Conservation (phyloP, 2,329 filamentous ascomycete genomes). For the Hymenoscyphus salicellus region DNA sequence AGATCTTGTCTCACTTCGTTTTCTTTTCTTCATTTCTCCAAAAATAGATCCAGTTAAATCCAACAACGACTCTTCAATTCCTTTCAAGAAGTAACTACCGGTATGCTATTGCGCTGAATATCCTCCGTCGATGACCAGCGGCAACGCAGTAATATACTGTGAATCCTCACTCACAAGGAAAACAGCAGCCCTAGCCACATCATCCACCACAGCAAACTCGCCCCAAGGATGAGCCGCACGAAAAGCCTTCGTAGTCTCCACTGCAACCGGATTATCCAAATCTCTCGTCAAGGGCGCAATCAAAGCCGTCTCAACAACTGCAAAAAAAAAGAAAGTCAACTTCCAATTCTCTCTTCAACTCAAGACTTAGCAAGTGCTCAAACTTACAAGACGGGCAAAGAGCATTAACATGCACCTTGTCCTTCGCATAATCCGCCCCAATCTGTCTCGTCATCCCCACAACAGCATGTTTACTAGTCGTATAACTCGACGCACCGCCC, state of each 20-base stretch:
- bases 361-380: background rate
- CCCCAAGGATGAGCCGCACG: slow-evolving; percentile 16
- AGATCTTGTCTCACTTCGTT: background rate
- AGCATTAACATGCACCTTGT: slow-evolving; percentile 15
- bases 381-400: slow-evolving; percentile 16
- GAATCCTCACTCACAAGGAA: slow-evolving; percentile 18
- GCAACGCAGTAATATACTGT: slow-evolving; percentile 10
- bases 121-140: slow-evolving; percentile 17
- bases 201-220: slow-evolving; percentile 10
- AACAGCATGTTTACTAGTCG: slow-evolving; percentile 18
- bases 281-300: background rate
- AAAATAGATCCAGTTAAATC: background rate
- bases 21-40: background rate
- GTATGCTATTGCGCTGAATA: slow-evolving; percentile 4
- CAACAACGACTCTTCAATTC: background rate
- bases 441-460: slow-evolving; percentile 20
- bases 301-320: slow-evolving; percentile 1
- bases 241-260: slow-evolving; percentile 6
- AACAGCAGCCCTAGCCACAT: slow-evolving; percentile 15
- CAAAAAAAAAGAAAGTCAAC: background rate
- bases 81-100: background rate
- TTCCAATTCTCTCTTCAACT: background rate
- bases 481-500: slow-evolving; percentile 18
- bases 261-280: background rate
- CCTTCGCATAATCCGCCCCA: slow-evolving; percentile 15